Percentiles rank a stretch among this genome's conserved stretches.
Evolutionary conservation across 148 eudicot genomes (phyloP).

Genomic region (Rhododendron molle): DNA sequence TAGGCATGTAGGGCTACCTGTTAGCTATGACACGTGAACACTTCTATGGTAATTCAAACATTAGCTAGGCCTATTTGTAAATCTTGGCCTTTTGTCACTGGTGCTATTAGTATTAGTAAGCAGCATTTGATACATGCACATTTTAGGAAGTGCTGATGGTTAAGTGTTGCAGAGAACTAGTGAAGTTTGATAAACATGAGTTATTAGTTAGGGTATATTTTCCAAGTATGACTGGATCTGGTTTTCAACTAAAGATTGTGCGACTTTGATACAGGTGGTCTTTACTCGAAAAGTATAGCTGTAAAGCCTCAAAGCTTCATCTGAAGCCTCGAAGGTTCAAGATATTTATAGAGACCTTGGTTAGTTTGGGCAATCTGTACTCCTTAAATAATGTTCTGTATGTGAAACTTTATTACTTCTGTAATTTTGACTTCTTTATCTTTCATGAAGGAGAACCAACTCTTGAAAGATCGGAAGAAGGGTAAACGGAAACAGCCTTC

Average conservation of each 20-base stretch:
- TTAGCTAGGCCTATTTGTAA: neutral
- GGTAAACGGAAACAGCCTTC: conserved; percentile 50
- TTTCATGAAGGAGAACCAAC: conserved; percentile 79
- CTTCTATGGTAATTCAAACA: neutral
- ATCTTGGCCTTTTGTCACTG: neutral
- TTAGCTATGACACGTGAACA: neutral
- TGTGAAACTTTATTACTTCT: conserved; percentile 6
- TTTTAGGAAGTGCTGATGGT: neutral
- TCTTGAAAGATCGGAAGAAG: conserved; percentile 80
- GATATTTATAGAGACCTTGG: conserved; percentile 87
- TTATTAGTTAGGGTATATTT: neutral
- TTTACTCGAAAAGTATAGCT: conserved; percentile 86
- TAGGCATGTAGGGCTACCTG: neutral
- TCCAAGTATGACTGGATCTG: neutral
- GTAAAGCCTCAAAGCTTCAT: conserved; percentile 98
- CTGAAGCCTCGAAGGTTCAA: conserved; percentile 96
- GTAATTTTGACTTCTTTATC: conserved; percentile 19
- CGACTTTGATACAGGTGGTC: conserved; percentile 74
- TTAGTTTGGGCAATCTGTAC: conserved; percentile 34
- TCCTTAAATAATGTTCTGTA: neutral
- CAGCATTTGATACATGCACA: neutral
- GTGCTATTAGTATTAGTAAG: neutral
- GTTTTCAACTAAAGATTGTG: neutral
- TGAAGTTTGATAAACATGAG: neutral
- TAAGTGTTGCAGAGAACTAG: neutral